Evolutionary conservation across 257 asterid genomes (phyloP), one percentile per base, ranked within the genome.

Genomic region (Pogostemon cablin): DNA sequence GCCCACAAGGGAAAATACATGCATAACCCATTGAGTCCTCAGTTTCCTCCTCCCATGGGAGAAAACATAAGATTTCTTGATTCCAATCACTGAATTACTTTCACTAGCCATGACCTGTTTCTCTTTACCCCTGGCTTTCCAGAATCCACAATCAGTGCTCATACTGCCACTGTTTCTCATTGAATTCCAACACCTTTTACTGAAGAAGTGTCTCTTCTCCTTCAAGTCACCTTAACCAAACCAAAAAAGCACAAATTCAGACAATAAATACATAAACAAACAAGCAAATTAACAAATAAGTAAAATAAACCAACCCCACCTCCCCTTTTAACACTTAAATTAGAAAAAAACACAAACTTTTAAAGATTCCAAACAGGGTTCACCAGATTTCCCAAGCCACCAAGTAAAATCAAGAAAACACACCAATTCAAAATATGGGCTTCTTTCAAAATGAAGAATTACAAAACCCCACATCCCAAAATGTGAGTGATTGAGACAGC

Each of bases 191-290:
- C 42, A 72, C n/a, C 57, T 74, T 54, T 57, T 69, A 83, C 84
- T 57, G 84, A 84, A 82, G 78, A 84, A 84, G 59, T 77, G 76
- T 49, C 79, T 86, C 76, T 77, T 78, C 86, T 86, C 87, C 67
- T 79, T 67, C 82, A 58, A 47, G 7, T 84, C 86, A 52, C 89
- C 89, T 82, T 48, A 32, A 74, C 35, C 69, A 61, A 49, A 54
- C 40, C 25, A 62, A 67, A 25, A 75, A 35, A 9, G 12, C 17
- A 43, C 35, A 15, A 60, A 3, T 8, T 38, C 8, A 62, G 65
- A 15, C 48, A 9, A 20, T 25, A 25, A 25, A 25, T 25, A 25
- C 32, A 25, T 25, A 25, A 25, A 25, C 32, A 25, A 25, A 25
- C 32, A 25, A 25, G 32, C 32, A 25, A 25, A 25, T 25, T 25